These are phyloP conservation scores for Austroboletus festivus DNA, from an alignment of 768 basidiomycete genomes.

Conservation along the genomic window DNA sequence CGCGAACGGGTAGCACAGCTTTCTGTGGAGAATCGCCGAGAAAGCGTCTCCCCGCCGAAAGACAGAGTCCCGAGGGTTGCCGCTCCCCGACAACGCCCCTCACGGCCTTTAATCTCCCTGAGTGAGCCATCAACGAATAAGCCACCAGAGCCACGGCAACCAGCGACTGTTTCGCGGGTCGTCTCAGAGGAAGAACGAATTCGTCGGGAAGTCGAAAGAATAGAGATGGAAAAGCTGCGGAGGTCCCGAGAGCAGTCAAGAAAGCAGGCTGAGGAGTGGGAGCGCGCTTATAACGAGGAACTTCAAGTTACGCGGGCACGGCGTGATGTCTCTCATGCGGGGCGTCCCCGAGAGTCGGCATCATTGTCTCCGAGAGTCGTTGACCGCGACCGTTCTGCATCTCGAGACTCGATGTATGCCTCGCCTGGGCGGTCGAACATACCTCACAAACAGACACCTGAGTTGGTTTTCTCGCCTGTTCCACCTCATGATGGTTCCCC, in stretches of 20 bases:
- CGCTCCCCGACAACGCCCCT: constrained; percentile 15
- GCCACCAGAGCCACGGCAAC: neutral
- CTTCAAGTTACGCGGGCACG: constrained; percentile 58
- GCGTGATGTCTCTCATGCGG: constrained; percentile 56
- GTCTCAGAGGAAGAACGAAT: constrained; percentile 42
- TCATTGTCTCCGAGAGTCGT: constrained; percentile 19
- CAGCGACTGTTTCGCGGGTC: constrained; percentile 3
- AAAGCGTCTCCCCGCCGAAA: constrained; percentile 5
- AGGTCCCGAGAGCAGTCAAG: constrained; percentile 34
- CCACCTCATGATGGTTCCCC: constrained; percentile 45
- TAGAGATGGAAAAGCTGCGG: constrained; percentile 50
- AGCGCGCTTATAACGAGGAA: constrained; percentile 54
- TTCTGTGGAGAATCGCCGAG: constrained; percentile 33
- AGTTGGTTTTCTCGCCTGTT: constrained; percentile 37
- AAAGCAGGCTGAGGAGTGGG: constrained; percentile 47
- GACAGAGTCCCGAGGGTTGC: constrained; percentile 14
- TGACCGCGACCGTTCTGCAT: constrained; percentile 36
- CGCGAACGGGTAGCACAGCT: constrained; percentile 39
- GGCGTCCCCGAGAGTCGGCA: constrained; percentile 29
- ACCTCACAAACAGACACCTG: constrained; percentile 46
- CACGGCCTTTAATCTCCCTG: constrained; percentile 15
- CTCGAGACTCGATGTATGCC: constrained; percentile 35
- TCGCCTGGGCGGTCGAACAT: constrained; percentile 26
- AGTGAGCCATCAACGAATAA: constrained; percentile 7
- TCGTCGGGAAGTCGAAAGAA: constrained; percentile 47